Base-by-base conservation (phyloP, 2,329 filamentous ascomycete genomes). In the Podosphaera fusca region DNA sequence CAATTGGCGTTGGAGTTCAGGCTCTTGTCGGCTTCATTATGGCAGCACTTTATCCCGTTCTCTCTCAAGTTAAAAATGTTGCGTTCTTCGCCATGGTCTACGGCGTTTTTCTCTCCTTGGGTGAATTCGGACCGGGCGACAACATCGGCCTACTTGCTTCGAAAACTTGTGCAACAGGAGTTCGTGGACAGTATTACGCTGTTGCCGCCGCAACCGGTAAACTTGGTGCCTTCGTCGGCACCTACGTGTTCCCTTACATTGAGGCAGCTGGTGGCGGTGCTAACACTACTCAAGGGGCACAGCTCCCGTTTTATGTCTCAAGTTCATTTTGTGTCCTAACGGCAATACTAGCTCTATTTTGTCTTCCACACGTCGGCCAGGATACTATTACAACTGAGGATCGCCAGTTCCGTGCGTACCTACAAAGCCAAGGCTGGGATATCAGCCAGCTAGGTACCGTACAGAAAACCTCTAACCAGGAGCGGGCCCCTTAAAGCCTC, bases 261-360 rank as follows among this genome's bases (percentile, higher is more conserved):
- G 70, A 74, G 33, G 74, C 80, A 55, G 76, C 75, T 0, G 80
- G 78, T 0, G 51, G 51, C n/a, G 80, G 78, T 7, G 75, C 75
- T 0, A 66, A 73, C 57, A 72, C 75, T 56, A 69, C 70, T 0
- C 84, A 85, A 1, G 68, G 70, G 0, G 86, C 86, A 0, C 87
- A 95, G 67, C 87, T 94, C 62, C 88, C 88, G 0, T 95, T 95
- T 71, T 95, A 81, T 69, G 86, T 95, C n/a, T 82, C 82, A 1
- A 84, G 82, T 45, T 73, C 78, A 31, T 69, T 95, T 57, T 92
- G 86, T 62, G 69, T 94, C n/a, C 72, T 95, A 54, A 82, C 81
- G 1, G 87, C 85, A 0, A 69, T 71, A 8, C 67, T 89, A 34
- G 78, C 79, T 1, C 71, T 84, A 7, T 78, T 87, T 63, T 76